Base-by-base conservation (phyloP, 345 rosid genomes). In the Rhizophora apiculata region DNA sequence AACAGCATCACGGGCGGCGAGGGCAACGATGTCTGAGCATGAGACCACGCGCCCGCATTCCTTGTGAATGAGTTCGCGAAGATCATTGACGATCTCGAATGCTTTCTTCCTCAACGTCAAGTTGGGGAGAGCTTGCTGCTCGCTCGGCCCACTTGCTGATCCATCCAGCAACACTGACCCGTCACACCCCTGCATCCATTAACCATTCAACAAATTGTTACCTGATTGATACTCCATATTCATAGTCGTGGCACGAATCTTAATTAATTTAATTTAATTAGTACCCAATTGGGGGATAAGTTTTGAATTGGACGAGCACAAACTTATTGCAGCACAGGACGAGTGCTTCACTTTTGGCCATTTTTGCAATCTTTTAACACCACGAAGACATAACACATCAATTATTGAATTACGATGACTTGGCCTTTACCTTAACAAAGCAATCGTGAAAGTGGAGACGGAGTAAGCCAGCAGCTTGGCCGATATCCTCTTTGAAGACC, bases 391-490 rank as follows among this genome's bases (percentile, higher is more conserved):
- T 15, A 1, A 4, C 18, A 11, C 13, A 13, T 3, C 49, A 43
- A 43, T 43, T 11, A 43, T 43, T 15, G 49, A 43, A 43, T 43
- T 13, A 43, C 49, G 49, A 43, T 15, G 49, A 4, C 49, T 15
- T 43, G 49, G 18, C 18, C 5, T 20, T 22, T 59, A 89, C 98
- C 96, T 85, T 85, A 64, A 93, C 98, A 59, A 91, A 93, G 89
- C 98, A 93, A 70, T 93, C 97, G 43, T 93, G 98, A 81, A 93
- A 93, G 76, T 89, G 96, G 68, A 93, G 86, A 71, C 98, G 96
- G 51, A 93, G 92, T 62, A 90, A 76, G 62, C 90, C 98, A 20
- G 98, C 98, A 66, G 97, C 98, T 64, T 82, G 92, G 68, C 90
- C 98, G 37, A 87, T 80, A 43, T 93, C 98, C 24, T 78, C 71